Conservation (phyloP, 768 basidiomycete genomes). For the Kwoniella newhampshirensis region DNA sequence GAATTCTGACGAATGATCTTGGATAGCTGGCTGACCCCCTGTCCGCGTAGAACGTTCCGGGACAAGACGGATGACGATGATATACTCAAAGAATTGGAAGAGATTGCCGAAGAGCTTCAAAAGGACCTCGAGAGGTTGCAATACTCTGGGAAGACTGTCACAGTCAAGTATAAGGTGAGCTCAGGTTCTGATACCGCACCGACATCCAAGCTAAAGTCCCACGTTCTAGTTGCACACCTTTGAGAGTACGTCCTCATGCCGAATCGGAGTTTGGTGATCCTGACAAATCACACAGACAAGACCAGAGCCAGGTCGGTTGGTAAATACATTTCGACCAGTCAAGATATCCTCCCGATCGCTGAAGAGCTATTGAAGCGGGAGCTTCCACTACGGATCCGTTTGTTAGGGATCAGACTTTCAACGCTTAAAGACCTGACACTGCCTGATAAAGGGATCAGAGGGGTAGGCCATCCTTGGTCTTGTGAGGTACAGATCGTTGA, state of each 20-base stretch:
- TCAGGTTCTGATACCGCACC: background rate
- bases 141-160: constrained; percentile 85
- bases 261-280: background rate
- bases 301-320: constrained; percentile 72
- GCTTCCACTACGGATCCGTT: constrained; percentile 71
- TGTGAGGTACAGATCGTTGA: constrained; percentile 71
- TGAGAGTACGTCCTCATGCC: constrained; percentile 60
- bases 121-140: constrained; percentile 73
- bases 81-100: constrained; percentile 73
- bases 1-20: background rate
- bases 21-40: background rate
- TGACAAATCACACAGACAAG: constrained; percentile 63
- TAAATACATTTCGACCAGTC: constrained; percentile 73
- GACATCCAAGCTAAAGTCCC: constrained; percentile 13
- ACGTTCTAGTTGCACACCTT: constrained; percentile 67
- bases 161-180: constrained; percentile 76
- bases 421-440: constrained; percentile 79
- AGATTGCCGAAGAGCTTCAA: constrained; percentile 77
- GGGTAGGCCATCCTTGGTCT: constrained; percentile 57
- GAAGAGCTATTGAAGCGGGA: constrained; percentile 78
- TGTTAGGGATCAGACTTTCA: constrained; percentile 85
- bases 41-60: constrained; percentile 72
- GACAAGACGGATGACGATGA: constrained; percentile 65
- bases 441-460: constrained; percentile 65
- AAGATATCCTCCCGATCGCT: constrained; percentile 78